Conservation (phyloP, 176 grass and related monocot genomes). For the Hordeum vulgare region DNA sequence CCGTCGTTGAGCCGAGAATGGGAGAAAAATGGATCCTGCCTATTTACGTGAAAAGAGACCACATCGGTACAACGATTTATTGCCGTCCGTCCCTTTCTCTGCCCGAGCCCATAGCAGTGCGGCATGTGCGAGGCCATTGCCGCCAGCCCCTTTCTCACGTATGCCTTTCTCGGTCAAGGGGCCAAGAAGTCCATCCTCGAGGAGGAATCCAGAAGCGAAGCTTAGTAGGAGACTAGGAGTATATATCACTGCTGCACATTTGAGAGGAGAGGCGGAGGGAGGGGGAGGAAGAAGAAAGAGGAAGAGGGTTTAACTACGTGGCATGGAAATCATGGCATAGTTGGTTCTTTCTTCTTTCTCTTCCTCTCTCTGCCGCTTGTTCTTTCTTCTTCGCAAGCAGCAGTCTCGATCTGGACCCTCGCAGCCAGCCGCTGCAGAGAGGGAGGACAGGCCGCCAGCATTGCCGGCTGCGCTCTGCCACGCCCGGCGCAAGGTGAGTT, state of each 20-base stretch:
- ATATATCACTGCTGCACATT: not conserved
- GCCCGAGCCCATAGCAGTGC: not conserved
- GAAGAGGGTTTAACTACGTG: not conserved
- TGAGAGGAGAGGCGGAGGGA: not conserved
- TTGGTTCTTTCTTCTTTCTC: too few relatives aligned
- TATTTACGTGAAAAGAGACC: not conserved
- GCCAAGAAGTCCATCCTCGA: not conserved
- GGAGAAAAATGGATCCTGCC: not conserved
- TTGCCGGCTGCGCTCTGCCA: too few relatives aligned
- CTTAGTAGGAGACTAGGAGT: too few relatives aligned
- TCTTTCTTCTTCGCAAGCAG: not conserved
- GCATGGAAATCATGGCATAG: not conserved
- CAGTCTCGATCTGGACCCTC: too few relatives aligned
- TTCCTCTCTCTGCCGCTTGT: slow-evolving; percentile 22
- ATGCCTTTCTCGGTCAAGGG: too few relatives aligned
- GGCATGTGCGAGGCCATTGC: too few relatives aligned
- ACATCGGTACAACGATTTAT: not conserved
- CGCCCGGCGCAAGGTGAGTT: too few relatives aligned
- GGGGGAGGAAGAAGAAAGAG: not conserved
- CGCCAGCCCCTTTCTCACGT: not conserved
- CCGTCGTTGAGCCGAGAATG: not conserved
- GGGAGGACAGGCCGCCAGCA: too few relatives aligned
- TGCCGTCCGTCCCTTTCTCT: not conserved
- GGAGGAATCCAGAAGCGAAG: not conserved
- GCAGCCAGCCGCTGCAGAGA: too few relatives aligned